phyloP scores from a whole-genome alignment of 495 filamentous ascomycete genomes.

The Trichoderma parareesei region DNA sequence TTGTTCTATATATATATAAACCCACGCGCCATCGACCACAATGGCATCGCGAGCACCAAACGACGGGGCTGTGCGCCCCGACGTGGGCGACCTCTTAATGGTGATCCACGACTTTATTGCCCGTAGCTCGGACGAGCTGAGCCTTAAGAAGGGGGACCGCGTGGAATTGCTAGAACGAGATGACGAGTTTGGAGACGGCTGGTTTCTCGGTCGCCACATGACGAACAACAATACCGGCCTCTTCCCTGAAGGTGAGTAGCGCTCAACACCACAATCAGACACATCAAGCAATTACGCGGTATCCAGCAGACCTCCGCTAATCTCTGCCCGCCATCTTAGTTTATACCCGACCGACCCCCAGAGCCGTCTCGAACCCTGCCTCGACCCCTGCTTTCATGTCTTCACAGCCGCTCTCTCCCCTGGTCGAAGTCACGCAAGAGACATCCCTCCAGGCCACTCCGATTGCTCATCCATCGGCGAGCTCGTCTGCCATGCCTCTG shows the following conservation, averaged over 20 bases:
- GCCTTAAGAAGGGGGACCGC: constrained; percentile 74
- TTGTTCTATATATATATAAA: neutral
- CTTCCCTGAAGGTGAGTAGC: constrained; percentile 73
- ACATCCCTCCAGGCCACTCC: neutral
- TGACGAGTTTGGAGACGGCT: constrained; percentile 96
- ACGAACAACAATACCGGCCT: constrained; percentile 69
- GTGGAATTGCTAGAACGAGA: constrained; percentile 91
- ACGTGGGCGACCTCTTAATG: constrained; percentile 60
- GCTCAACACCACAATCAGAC: neutral
- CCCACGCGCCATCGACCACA: constrained; percentile 1
- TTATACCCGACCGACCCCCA: constrained; percentile 46
- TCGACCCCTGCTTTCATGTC: constrained; percentile 16
- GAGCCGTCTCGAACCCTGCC: constrained; percentile 17
- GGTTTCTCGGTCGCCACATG: constrained; percentile 84
- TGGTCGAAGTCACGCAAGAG: constrained; percentile 21
- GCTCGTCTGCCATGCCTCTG: neutral
- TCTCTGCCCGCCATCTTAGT: constrained; percentile 23
- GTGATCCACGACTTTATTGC: constrained; percentile 87
- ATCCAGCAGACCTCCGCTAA: too few species aligned
- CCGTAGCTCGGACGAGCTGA: constrained; percentile 87
- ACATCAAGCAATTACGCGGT: too few species aligned
- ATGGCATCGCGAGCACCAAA: constrained; percentile 39
- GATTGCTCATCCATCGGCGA: neutral
- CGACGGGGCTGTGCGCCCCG: constrained; percentile 38
- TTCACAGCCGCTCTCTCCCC: constrained; percentile 24